These are phyloP conservation scores for Striga asiatica DNA, from an alignment of 257 asterid genomes.

Conservation along the genomic window DNA sequence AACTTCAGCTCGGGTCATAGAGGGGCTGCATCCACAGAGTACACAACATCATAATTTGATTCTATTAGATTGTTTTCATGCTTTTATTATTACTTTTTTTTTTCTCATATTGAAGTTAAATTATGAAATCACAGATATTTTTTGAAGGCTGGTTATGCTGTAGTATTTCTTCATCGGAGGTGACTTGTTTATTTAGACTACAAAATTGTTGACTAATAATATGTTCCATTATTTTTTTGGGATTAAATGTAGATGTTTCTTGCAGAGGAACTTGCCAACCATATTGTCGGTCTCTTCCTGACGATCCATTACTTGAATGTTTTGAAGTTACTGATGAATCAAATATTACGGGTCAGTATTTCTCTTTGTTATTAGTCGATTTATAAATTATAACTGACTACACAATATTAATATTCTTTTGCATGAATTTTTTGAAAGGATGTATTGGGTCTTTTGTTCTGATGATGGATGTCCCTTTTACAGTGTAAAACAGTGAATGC, in stretches of 20 bases:
- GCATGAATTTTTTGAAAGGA: too few species aligned
- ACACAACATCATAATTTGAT: conserved; percentile 17
- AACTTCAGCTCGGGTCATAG: conserved; percentile 94
- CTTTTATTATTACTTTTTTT: neutral
- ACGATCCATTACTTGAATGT: conserved; percentile 81
- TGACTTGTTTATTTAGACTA: neutral
- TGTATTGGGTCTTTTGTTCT: too few species aligned
- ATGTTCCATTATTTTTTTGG: neutral
- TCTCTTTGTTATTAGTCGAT: conserved; percentile 9
- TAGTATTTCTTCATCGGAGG: conserved; percentile 72
- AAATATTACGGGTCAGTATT: conserved; percentile 46
- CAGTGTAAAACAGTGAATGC: neutral
- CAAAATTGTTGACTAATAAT: neutral
- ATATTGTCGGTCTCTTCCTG: conserved; percentile 72
- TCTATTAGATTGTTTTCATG: neutral
- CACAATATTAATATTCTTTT: too few species aligned
- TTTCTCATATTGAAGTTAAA: conserved; percentile 13
- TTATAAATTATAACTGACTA: too few species aligned
- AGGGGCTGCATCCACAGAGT: conserved; percentile 98
- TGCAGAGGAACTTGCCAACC: conserved; percentile 93
- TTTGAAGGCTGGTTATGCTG: conserved; percentile 82
- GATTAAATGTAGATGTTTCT: conserved; percentile 1
- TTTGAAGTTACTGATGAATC: conserved; percentile 44
- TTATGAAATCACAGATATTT: conserved; percentile 51
- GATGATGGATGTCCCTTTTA: too few species aligned